Evolutionary conservation across 1,139 yeast species (phyloP).

Genomic region (Pichia sp.): DNA sequence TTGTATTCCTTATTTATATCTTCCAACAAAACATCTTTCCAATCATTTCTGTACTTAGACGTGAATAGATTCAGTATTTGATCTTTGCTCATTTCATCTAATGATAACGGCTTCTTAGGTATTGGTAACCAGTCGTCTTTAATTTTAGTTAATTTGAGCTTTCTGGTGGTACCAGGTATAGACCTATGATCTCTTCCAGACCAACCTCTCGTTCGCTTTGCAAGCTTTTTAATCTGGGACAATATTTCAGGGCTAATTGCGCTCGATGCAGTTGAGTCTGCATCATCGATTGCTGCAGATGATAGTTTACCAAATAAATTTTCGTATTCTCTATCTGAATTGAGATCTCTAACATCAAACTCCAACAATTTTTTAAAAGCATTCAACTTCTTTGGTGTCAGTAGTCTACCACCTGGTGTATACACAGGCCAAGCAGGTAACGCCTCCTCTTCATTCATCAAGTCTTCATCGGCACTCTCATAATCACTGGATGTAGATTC

Average conservation of each 20-base stretch:
- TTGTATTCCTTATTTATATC: slow-evolving; percentile 40
- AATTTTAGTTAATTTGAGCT: slow-evolving; percentile 60
- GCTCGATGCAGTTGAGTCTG: slow-evolving; percentile 53
- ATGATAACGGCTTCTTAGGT: slow-evolving; percentile 49
- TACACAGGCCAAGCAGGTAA: slow-evolving; percentile 29
- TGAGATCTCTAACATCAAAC: slow-evolving; percentile 50
- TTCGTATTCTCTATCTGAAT: slow-evolving; percentile 74
- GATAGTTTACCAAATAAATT: slow-evolving; percentile 70
- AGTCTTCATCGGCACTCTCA: slow-evolving; percentile 18
- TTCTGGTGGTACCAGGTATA: slow-evolving; percentile 67
- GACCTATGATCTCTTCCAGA: slow-evolving; percentile 69
- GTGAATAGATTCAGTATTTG: slow-evolving; percentile 38
- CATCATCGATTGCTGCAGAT: slow-evolving; percentile 61
- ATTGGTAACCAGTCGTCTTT: slow-evolving; percentile 82
- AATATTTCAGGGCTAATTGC: slow-evolving; percentile 61
- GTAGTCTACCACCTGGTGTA: slow-evolving; percentile 36
- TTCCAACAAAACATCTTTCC: slow-evolving; percentile 41
- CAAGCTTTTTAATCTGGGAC: slow-evolving; percentile 54
- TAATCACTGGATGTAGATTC: slow-evolving; percentile 17
- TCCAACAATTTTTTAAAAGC: slow-evolving; percentile 36
- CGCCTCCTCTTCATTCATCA: slow-evolving; percentile 19
- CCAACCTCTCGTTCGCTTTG: slow-evolving; percentile 69
- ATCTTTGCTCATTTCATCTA: slow-evolving; percentile 46
- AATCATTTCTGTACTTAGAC: slow-evolving; percentile 37
- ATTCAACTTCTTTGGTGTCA: slow-evolving; percentile 38